Percentiles rank a stretch among this genome's conserved stretches.
Conservation (phyloP, 768 basidiomycete species). For the Boletus eberwhitei region DNA sequence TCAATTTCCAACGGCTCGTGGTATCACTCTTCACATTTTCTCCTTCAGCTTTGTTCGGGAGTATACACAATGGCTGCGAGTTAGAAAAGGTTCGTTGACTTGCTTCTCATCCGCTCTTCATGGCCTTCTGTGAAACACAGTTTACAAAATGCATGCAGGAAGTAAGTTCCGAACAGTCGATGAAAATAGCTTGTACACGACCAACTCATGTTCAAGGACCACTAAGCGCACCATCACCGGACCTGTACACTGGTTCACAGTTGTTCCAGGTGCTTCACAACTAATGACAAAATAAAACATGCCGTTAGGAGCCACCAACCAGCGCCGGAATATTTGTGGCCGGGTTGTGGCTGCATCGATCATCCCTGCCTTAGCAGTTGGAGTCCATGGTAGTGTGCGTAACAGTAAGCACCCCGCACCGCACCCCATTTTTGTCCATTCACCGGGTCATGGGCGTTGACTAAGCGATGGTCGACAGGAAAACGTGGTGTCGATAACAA, state of each 20-base stretch:
- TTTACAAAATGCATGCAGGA: not conserved
- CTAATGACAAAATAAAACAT: not conserved
- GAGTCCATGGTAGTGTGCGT: not conserved
- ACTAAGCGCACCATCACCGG: not conserved
- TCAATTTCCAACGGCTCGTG: not conserved
- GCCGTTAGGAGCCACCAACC: not conserved
- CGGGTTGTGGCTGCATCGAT: not conserved
- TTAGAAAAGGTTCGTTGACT: not conserved
- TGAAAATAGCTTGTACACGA: not conserved
- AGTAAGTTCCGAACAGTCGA: not conserved
- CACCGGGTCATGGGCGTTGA: not conserved
- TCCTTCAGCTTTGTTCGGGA: not conserved
- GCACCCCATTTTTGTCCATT: not conserved
- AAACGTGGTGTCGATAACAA: not conserved
- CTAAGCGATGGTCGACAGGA: not conserved
- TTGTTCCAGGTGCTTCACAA: not conserved
- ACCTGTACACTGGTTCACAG: no score
- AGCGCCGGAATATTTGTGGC: not conserved
- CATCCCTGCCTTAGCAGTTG: not conserved
- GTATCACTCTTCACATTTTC: not conserved
- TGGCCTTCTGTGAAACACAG: not conserved
- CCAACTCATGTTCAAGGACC: not conserved
- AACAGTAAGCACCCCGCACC: not conserved
- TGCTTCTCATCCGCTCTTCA: not conserved
- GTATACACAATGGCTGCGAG: not conserved